Evolutionary conservation across 768 basidiomycete species (phyloP).

Genomic region (Boletus fagicola): DNA sequence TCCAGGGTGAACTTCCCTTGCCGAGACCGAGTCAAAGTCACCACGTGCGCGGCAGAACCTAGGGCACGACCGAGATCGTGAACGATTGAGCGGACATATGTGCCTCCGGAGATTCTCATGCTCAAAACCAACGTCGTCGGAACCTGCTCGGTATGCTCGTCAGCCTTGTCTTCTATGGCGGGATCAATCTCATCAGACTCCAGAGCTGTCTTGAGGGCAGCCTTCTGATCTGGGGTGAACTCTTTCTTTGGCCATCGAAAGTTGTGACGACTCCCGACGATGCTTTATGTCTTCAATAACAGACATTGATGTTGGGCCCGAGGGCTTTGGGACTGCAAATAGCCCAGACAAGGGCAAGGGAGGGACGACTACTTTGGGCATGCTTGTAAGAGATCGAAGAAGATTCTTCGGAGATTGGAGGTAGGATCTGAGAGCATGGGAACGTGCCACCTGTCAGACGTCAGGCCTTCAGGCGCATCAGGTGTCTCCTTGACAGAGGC

Average conservation of each 20-base stretch:
- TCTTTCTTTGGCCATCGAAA: constrained; percentile 75
- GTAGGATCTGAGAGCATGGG: not conserved
- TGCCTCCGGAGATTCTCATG: constrained; percentile 95
- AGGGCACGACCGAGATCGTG: constrained; percentile 87
- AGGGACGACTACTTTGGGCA: constrained; percentile 63
- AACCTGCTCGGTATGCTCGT: constrained; percentile 33
- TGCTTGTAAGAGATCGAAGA: constrained; percentile 27
- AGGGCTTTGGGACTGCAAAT: constrained; percentile 89
- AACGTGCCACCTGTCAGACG: too few species aligned
- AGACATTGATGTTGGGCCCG: constrained; percentile 91
- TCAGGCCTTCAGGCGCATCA: too few species aligned
- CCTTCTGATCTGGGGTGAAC: constrained; percentile 66
- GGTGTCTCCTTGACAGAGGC: not conserved
- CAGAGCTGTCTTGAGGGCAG: constrained; percentile 65
- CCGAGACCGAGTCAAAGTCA: constrained; percentile 82
- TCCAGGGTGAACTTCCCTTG: constrained; percentile 78
- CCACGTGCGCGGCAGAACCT: constrained; percentile 90
- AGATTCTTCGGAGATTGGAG: not conserved
- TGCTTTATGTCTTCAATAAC: constrained; percentile 82
- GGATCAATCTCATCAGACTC: constrained; percentile 44
- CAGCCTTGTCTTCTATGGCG: constrained; percentile 35
- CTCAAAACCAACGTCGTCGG: constrained; percentile 82
- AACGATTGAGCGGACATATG: constrained; percentile 94
- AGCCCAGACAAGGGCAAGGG: constrained; percentile 71
- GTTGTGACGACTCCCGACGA: constrained; percentile 67